These are phyloP conservation scores for Boechera stricta DNA, from an alignment of 345 rosid genomes.

Conservation along the genomic window DNA sequence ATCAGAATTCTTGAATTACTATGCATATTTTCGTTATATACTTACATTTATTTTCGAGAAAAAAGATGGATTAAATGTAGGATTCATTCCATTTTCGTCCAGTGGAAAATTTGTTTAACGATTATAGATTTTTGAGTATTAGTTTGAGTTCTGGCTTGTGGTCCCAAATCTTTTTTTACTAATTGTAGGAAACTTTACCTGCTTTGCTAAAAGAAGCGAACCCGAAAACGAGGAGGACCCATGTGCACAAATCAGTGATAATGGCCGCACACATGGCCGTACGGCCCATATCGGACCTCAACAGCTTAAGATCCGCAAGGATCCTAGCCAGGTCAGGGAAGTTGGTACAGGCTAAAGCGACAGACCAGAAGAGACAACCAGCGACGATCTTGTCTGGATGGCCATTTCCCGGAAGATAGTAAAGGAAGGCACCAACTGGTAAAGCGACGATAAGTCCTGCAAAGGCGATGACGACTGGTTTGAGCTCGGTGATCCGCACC, in stretches of 20 bases:
- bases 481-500: conserved; percentile 45
- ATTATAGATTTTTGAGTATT: background rate
- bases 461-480: conserved; percentile 48
- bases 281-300: conserved; percentile 64
- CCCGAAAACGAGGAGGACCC: conserved; percentile 58
- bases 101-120: background rate
- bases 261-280: conserved; percentile 65
- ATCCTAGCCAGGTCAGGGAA: conserved; percentile 62
- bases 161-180: background rate
- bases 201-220: conserved; percentile 42
- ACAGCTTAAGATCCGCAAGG: conserved; percentile 69
- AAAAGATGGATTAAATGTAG: background rate
- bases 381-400: conserved; percentile 36
- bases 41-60: background rate
- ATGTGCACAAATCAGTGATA: conserved; percentile 56
- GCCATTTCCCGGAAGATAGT: conserved; percentile 44
- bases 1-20: background rate
- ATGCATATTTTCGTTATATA: background rate
- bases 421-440: conserved; percentile 49
- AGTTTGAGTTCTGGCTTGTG: background rate
- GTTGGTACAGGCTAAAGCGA: conserved; percentile 65
- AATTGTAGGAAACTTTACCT: conserved; percentile 15
- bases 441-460: conserved; percentile 55
- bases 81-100: background rate
- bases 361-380: conserved; percentile 60